These are phyloP conservation scores for Catharanthus roseus DNA, from an alignment of 257 asterid genomes.

Conservation along the genomic window DNA sequence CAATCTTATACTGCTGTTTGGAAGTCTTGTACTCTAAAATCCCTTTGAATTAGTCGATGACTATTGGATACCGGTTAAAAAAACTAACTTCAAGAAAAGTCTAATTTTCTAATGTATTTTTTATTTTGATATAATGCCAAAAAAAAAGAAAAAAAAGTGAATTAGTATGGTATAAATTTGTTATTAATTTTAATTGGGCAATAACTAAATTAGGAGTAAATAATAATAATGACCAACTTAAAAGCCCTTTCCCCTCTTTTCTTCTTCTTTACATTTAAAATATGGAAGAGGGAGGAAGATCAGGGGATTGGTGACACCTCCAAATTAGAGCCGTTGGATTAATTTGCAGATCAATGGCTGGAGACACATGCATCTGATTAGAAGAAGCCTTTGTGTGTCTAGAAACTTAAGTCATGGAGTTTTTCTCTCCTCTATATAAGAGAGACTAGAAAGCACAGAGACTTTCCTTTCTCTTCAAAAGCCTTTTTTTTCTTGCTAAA, in stretches of 20 bases:
- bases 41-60: no score
- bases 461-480: slow-evolving; percentile 20
- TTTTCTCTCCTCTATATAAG: neutral
- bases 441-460: slow-evolving; percentile 7
- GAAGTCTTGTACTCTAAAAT: no score
- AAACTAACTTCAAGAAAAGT: no score
- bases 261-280: no score
- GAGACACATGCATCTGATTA: slow-evolving; percentile 30
- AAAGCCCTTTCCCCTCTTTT: no score
- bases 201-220: slow-evolving; percentile 17
- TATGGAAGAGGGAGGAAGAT: slow-evolving; percentile 22
- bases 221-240: slow-evolving; percentile 7
- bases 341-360: slow-evolving; percentile 33
- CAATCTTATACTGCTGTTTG: no score
- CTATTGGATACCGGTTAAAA: no score
- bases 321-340: slow-evolving; percentile 45
- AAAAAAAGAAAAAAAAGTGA: neutral
- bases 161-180: neutral
- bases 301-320: slow-evolving; percentile 24
- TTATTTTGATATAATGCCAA: no score
- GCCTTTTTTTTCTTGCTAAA: slow-evolving; percentile 25
- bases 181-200: slow-evolving; percentile 2
- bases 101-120: no score
- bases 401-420: slow-evolving; percentile 5
- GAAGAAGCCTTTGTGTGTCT: slow-evolving; percentile 14